Conservation (phyloP, 495 filamentous ascomycete species). For the Chaetomidium leptoderma region DNA sequence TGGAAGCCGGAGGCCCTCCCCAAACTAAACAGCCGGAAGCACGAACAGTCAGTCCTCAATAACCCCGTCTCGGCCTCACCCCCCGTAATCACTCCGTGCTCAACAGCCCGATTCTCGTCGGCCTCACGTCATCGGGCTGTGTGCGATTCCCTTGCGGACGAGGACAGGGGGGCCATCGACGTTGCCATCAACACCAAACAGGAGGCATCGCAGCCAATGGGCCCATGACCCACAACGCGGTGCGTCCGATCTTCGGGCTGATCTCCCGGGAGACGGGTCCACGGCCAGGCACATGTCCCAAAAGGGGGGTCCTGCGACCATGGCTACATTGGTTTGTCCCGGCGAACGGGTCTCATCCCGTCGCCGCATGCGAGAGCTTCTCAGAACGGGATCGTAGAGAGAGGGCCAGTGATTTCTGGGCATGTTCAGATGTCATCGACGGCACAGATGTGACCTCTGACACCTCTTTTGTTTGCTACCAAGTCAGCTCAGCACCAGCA, state of each 20-base stretch:
- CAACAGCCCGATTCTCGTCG: too few relatives aligned
- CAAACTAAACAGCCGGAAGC: too few relatives aligned
- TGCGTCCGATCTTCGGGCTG: background rate
- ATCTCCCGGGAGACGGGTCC: background rate
- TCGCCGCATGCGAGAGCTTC: slow-evolving; percentile 18
- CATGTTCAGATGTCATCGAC: background rate
- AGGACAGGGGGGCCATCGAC: background rate
- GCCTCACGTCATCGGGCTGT: background rate
- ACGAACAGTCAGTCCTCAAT: background rate
- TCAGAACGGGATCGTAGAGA: slow-evolving; percentile 16
- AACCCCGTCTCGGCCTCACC: background rate
- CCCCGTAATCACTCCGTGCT: too few relatives aligned
- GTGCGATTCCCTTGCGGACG: background rate
- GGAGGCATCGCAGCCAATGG: background rate
- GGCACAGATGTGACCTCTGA: slow-evolving; percentile 3
- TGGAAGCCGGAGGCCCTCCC: too few relatives aligned
- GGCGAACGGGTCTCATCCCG: slow-evolving; percentile 1
- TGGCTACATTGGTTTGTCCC: background rate
- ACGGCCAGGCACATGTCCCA: slow-evolving; percentile 1
- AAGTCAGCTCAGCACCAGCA: background rate
- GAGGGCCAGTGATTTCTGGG: background rate
- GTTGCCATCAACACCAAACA: background rate
- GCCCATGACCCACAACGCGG: background rate
- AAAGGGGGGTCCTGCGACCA: background rate
- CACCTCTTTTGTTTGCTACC: slow-evolving; percentile 18